These are phyloP conservation scores for Stephania japonica DNA, from an alignment of 164 flowering plant genomes.

Conservation along the genomic window DNA sequence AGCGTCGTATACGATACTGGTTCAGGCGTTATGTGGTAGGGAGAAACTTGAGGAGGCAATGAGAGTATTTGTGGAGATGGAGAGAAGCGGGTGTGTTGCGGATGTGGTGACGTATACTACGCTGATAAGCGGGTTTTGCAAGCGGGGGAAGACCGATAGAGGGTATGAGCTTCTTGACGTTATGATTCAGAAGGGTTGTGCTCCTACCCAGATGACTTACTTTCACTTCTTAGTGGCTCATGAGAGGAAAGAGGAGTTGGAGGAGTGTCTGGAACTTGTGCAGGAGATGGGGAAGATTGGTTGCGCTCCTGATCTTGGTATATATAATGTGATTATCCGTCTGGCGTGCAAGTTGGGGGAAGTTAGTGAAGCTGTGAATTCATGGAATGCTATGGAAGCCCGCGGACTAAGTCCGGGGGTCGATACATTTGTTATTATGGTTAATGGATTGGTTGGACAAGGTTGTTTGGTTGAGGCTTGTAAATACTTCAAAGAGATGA, in stretches of 20 bases:
- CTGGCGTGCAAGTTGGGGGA: slow-evolving; percentile 78
- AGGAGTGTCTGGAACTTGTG: slow-evolving; percentile 67
- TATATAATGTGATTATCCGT: slow-evolving; percentile 63
- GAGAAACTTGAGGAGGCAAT: slow-evolving; percentile 77
- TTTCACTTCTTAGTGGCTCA: slow-evolving; percentile 65
- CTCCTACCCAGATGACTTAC: slow-evolving; percentile 59
- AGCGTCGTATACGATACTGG: slow-evolving; percentile 65
- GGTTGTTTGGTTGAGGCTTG: slow-evolving; percentile 65
- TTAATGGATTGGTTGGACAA: slow-evolving; percentile 66
- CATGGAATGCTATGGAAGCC: slow-evolving; percentile 75
- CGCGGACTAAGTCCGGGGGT: slow-evolving; percentile 54
- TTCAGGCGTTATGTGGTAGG: slow-evolving; percentile 64
- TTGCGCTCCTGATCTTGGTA: slow-evolving; percentile 50
- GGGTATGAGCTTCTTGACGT: slow-evolving; percentile 61
- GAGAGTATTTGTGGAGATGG: slow-evolving; percentile 61
- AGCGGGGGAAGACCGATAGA: slow-evolving; percentile 60
- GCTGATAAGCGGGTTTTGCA: slow-evolving; percentile 82
- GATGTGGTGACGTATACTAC: slow-evolving; percentile 83
- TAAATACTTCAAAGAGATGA: slow-evolving; percentile 84
- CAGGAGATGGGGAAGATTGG: slow-evolving; percentile 53
- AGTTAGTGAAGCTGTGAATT: slow-evolving; percentile 45
- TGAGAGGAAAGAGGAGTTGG: slow-evolving; percentile 84
- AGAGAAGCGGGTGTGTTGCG: slow-evolving; percentile 60
- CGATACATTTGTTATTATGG: slow-evolving; percentile 63
- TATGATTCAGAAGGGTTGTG: slow-evolving; percentile 60